Base-by-base conservation (phyloP, 129 eudicot species). In the Oenanthe sinensis region DNA sequence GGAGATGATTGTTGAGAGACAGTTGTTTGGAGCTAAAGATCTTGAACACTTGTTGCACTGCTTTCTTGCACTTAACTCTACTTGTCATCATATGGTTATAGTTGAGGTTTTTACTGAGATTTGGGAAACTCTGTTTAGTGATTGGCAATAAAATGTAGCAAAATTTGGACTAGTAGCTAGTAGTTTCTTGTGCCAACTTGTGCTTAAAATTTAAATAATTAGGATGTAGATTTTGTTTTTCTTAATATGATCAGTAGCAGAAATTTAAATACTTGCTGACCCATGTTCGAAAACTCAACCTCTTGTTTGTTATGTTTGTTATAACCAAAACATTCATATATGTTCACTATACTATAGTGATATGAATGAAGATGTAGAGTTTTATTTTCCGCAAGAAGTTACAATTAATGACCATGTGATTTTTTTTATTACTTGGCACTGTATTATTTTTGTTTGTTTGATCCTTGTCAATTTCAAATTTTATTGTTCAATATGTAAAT, bases 1-100 rank as follows among this genome's bases (percentile, higher is more conserved):
- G 91, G 97, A 93, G 81, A 93, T 93, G 98, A 93, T 93, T 22
- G 82, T 91, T 10, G 97, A 93, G 80, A 83, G 85, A 82, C 91
- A 91, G 84, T 89, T 93, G 8, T 91, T 87, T 67, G 90, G 89
- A 14, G 84, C 80, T 0, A 69, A 82, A 33, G 98, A 93, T 48
- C 82, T 93, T 67, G 90, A 89, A 78, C 79, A 89, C 24, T 79
- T 93, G 72, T 78, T 93, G 86, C 72, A 82, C 79, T 87, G 92
- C 55, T 93, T 93, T 84, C 72, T 93, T 48, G 85, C 91, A 0
- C 82, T 93, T 5, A 93, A 93, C 82, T 82, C 91, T 1, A 50
- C 80, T 77, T 87, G 83, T 82, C 92, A 93, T 86, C 98, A 91
- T 73, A 47, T 55, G 39, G 86, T 91, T 44, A 93, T 93, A 55